Evolutionary conservation across 148 eudicot species (phyloP).

Genomic region (Linanthus parryae): DNA sequence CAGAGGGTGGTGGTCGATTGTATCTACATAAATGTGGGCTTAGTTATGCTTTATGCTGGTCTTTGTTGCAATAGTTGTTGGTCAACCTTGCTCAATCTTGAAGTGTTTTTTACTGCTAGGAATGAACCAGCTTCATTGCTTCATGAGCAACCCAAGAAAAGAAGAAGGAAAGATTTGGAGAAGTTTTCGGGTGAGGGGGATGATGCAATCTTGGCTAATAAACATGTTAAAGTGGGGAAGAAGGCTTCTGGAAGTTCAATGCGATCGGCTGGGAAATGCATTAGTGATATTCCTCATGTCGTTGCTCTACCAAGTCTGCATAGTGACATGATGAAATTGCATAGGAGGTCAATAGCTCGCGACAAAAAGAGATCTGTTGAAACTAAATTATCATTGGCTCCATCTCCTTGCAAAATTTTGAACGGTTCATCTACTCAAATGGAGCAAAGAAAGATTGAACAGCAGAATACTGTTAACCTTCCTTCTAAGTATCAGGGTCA

Average conservation of each 20-base stretch:
- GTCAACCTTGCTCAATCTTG: neutral
- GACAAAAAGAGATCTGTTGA: constrained; percentile 42
- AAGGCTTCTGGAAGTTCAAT: constrained; percentile 43
- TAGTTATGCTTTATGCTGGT: too few species aligned
- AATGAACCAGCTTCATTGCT: constrained; percentile 52
- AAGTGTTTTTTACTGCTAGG: constrained; percentile 18
- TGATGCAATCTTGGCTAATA: constrained; percentile 36
- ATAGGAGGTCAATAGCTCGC: constrained; percentile 26
- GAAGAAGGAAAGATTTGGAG: constrained; percentile 64
- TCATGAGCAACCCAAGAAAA: constrained; percentile 64
- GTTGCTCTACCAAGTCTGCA: constrained; percentile 29
- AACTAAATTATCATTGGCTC: constrained; percentile 25
- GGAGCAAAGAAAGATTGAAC: constrained; percentile 32
- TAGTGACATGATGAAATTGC: constrained; percentile 32
- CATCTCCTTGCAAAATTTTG: constrained; percentile 26
- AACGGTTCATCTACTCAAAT: constrained; percentile 31
- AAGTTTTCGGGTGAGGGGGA: constrained; percentile 41
- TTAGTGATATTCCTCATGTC: constrained; percentile 27
- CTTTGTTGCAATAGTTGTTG: constrained; percentile 1
- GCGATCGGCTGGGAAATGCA: constrained; percentile 35
- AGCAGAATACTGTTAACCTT: constrained; percentile 30
- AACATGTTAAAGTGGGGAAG: constrained; percentile 53
- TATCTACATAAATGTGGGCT: too few species aligned
- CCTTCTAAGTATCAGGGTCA: constrained; percentile 29
- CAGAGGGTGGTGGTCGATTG: too few species aligned